Conservation (phyloP, 208 protist species). For the Acanthamoeba healyi region DNA sequence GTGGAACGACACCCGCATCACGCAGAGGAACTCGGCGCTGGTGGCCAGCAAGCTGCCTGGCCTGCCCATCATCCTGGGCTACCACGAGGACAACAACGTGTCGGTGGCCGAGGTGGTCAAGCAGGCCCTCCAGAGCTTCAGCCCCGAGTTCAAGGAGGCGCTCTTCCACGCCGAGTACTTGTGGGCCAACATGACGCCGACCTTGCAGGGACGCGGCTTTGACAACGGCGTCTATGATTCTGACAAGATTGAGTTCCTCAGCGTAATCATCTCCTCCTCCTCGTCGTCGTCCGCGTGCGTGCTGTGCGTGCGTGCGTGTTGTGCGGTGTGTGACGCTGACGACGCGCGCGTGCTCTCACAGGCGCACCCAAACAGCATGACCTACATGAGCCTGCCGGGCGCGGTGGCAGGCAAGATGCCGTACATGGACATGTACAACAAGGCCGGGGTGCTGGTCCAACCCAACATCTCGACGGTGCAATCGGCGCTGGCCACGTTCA, state of each 20-base stretch:
- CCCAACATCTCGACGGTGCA: background rate
- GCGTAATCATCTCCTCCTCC: background rate
- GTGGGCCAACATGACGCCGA: background rate
- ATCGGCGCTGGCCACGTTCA: background rate
- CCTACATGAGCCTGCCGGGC: background rate
- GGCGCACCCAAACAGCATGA: background rate
- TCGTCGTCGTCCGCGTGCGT: background rate
- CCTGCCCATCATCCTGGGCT: background rate
- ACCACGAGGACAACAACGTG: background rate
- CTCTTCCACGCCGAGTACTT: background rate
- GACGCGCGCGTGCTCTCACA: background rate
- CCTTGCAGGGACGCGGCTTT: background rate
- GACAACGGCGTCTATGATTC: background rate
- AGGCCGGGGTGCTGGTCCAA: background rate
- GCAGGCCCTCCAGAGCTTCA: constrained; percentile 15
- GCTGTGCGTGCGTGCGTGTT: background rate
- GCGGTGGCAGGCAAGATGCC: background rate
- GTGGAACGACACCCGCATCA: constrained; percentile 29
- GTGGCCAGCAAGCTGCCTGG: background rate
- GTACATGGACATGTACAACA: background rate
- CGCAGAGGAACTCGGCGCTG: background rate
- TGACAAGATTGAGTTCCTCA: background rate
- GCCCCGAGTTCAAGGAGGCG: background rate
- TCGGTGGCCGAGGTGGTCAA: constrained; percentile 3
- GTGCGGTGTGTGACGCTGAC: background rate